Percentiles rank a stretch among this genome's conserved stretches.
phyloP scores from a whole-genome alignment of 1,284 basidiomycete genomes.

The Gymnopus androsaceus region DNA sequence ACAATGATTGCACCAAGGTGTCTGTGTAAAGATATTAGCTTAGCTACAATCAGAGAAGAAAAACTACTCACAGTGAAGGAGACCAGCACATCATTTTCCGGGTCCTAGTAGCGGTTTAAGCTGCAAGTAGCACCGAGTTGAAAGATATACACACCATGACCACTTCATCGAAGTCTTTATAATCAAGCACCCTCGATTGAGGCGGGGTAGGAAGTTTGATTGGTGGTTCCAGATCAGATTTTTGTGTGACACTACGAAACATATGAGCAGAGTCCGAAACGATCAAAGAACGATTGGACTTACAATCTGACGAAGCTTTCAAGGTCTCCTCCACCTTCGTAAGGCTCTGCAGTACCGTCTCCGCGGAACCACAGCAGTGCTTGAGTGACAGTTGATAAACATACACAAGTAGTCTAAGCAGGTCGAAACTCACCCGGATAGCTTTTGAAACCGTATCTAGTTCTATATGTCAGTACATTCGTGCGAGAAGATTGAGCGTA shows the following conservation, averaged over 20 bases:
- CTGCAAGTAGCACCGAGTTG: neutral
- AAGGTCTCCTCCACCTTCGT: constrained; percentile 81
- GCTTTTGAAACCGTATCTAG: constrained; percentile 3
- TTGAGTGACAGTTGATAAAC: no score
- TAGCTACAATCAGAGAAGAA: constrained; percentile 1
- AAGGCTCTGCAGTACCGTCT: constrained; percentile 68
- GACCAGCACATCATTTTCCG: constrained; percentile 82
- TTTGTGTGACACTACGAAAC: constrained; percentile 61
- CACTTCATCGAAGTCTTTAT: constrained; percentile 74
- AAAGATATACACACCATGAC: constrained; percentile 53
- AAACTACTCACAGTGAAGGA: constrained; percentile 72
- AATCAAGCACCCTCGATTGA: constrained; percentile 69
- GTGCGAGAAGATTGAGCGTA: constrained; percentile 78
- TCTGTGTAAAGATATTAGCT: constrained; percentile 35
- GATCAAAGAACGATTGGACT: constrained; percentile 30
- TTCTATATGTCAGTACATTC: constrained; percentile 47
- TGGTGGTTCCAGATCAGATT: constrained; percentile 81
- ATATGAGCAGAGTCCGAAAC: neutral
- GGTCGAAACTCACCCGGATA: no score
- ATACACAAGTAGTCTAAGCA: no score
- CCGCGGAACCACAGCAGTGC: constrained; percentile 90
- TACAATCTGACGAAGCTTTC: constrained; percentile 80
- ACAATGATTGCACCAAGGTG: constrained; percentile 89
- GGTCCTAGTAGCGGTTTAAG: constrained; percentile 48
- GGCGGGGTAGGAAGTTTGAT: constrained; percentile 86